These are phyloP conservation scores for Suaeda aralocaspica DNA, from an alignment of 148 eudicot genomes.

Conservation along the genomic window DNA sequence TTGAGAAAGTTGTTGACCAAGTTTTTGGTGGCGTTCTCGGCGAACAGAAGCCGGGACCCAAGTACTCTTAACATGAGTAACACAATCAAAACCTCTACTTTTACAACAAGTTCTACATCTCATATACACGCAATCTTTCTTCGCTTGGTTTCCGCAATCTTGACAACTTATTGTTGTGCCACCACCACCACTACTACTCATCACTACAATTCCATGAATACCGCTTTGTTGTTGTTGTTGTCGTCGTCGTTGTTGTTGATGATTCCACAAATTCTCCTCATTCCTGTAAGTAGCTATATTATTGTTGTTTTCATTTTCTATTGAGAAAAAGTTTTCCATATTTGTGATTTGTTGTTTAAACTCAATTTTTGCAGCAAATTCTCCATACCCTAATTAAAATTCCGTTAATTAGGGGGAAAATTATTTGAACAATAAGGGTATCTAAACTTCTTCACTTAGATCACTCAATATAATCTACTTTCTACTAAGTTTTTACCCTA, in stretches of 20 bases:
- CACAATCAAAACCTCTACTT: slow-evolving; percentile 34
- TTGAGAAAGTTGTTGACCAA: background rate
- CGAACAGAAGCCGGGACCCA: slow-evolving; percentile 40
- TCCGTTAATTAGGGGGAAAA: too few species aligned
- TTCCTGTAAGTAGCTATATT: too few species aligned
- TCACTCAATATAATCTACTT: too few species aligned
- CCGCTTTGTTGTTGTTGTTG: background rate
- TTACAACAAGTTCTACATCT: slow-evolving; percentile 43
- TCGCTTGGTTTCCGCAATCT: slow-evolving; percentile 47
- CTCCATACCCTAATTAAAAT: slow-evolving; percentile 21
- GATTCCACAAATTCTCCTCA: too few species aligned
- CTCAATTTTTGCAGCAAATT: background rate
- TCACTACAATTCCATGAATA: slow-evolving; percentile 12
- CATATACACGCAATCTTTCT: slow-evolving; percentile 40
- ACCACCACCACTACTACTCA: background rate
- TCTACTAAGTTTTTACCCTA: too few species aligned
- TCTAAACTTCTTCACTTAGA: too few species aligned
- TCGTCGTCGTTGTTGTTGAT: background rate
- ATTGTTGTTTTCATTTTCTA: background rate
- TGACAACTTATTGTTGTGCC: slow-evolving; percentile 27
- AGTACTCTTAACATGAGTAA: slow-evolving; percentile 37
- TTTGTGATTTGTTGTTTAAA: background rate
- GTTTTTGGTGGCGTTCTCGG: slow-evolving; percentile 30
- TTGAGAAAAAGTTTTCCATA: slow-evolving; percentile 33
- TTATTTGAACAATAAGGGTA: too few species aligned